These are phyloP conservation scores for Huntiella abstrusa DNA, from an alignment of 2,329 filamentous ascomycete genomes.

Conservation along the genomic window DNA sequence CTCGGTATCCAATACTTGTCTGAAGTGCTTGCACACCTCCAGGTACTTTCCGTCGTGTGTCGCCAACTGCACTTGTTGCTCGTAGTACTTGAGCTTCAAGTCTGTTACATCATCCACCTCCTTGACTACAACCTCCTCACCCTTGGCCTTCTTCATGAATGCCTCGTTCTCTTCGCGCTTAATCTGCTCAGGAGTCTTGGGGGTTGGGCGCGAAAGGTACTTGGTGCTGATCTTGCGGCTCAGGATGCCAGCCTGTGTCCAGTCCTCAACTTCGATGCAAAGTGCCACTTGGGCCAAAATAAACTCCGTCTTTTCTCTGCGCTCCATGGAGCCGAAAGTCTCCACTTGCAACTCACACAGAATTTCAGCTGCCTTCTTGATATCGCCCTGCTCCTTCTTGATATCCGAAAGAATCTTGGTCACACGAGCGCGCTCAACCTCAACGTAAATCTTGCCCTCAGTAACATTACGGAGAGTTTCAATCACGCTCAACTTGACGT, in stretches of 20 bases:
- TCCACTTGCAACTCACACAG: conserved; percentile 96
- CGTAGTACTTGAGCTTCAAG: conserved; percentile 87
- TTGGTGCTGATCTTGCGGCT: conserved; percentile 92
- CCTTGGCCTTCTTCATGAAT: conserved; percentile 67
- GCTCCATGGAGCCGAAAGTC: conserved; percentile 95
- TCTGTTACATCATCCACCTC: conserved; percentile 84
- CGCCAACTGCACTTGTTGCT: conserved; percentile 86
- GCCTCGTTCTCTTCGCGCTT: conserved; percentile 80
- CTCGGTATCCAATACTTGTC: conserved; percentile 90
- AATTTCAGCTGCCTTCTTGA: conserved; percentile 77
- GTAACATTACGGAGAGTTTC: conserved; percentile 91
- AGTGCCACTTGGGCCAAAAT: conserved; percentile 87
- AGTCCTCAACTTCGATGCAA: conserved; percentile 90
- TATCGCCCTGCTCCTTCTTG: conserved; percentile 87
- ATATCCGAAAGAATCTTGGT: conserved; percentile 92
- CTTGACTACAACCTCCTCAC: conserved; percentile 60
- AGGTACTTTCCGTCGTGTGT: conserved; percentile 97
- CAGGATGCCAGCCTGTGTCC: conserved; percentile 86
- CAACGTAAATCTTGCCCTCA: conserved; percentile 98
- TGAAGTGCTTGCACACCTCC: conserved; percentile 94
- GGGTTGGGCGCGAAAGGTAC: conserved; percentile 77
- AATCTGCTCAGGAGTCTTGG: conserved; percentile 74
- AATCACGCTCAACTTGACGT: conserved; percentile 83
- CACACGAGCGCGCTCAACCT: conserved; percentile 89
- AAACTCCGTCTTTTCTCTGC: conserved; percentile 96